Evolutionary conservation across 2,329 filamentous ascomycete species (phyloP), one percentile per base, ranked within the genome.

Genomic region (Fusarium keratoplasticum): DNA sequence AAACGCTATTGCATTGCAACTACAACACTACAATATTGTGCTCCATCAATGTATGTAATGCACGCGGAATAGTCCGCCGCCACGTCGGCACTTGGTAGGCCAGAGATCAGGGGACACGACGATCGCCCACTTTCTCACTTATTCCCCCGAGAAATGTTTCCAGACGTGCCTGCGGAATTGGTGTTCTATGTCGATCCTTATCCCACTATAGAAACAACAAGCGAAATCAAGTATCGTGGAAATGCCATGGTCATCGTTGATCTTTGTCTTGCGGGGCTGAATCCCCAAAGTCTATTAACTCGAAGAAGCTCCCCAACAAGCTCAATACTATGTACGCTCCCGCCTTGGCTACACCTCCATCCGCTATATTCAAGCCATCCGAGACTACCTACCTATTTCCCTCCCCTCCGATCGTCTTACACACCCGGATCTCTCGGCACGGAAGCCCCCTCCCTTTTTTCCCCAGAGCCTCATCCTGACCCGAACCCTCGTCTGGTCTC

Each of bases 351-450:
- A 38, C 64, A 69, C 68, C 57, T 57, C 59, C 61, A 54, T 67
- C 61, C 47, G 25, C 47, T 52, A 52, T 52, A 29, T 52, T n/a
- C 47, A 50, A 50, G 9, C 44, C 25, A 50, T 50, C 14, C 44
- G 13, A 33, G 31, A 33, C 31, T 13, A 36, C 33, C 33, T 36
- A 36, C 33, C 35, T 50, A 50, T 50, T 50, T 70, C 61, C 68
- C 27, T 63, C 58, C 64, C 70, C 61, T 31, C 44, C 62, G 72
- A 75, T 72, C 69, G 55, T 58, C 64, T 58, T 36, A 58, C 58
- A 36, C 54, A 36, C 58, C 62, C 72, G 71, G 72, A 74, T 74
- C 69, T 70, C 58, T 74, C 72, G 72, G 72, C 72, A 75, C 22
- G 50, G 36, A 52, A 57, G 40, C 57, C 50, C 60, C 47, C 16